These are phyloP conservation scores for Dipodascus geniculatus DNA, from an alignment of 805 yeast genomes.

Conservation along the genomic window DNA sequence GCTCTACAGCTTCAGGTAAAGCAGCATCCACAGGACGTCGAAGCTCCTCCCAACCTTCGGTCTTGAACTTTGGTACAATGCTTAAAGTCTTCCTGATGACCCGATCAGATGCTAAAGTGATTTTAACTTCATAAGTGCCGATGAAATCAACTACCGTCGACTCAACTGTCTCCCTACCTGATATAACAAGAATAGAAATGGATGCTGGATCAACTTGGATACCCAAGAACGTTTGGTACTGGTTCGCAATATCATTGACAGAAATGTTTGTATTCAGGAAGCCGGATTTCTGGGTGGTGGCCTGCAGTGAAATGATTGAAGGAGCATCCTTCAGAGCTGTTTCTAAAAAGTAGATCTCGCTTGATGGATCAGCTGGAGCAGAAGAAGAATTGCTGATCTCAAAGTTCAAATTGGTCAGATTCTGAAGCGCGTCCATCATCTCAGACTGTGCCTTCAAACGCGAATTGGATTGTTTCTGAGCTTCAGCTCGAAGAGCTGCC, in stretches of 20 bases:
- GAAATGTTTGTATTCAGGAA: conserved; percentile 6
- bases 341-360: conserved; percentile 1
- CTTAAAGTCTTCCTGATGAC: background rate
- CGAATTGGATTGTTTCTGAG: conserved; percentile 1
- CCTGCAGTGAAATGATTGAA: background rate
- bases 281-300: conserved; percentile 5
- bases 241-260: conserved; percentile 6
- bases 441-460: conserved; percentile 2
- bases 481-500: background rate
- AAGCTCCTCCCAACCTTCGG: background rate
- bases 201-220: conserved; percentile 5
- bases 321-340: conserved; percentile 5
- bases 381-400: background rate
- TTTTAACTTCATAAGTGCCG: conserved; percentile 6
- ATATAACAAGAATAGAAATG: conserved; percentile 4
- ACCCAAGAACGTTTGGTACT: conserved; percentile 10
- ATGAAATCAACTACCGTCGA: conserved; percentile 5
- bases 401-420: conserved; percentile 6
- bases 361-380: background rate
- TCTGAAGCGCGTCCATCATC: conserved; percentile 1
- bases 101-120: conserved; percentile 4
- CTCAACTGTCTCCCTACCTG: conserved; percentile 2
- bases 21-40: conserved; percentile 8
- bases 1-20: conserved; percentile 1
- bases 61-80: background rate